Conservation (phyloP, 2,329 filamentous ascomycete genomes). For the Nothomitra cinnamomea region DNA sequence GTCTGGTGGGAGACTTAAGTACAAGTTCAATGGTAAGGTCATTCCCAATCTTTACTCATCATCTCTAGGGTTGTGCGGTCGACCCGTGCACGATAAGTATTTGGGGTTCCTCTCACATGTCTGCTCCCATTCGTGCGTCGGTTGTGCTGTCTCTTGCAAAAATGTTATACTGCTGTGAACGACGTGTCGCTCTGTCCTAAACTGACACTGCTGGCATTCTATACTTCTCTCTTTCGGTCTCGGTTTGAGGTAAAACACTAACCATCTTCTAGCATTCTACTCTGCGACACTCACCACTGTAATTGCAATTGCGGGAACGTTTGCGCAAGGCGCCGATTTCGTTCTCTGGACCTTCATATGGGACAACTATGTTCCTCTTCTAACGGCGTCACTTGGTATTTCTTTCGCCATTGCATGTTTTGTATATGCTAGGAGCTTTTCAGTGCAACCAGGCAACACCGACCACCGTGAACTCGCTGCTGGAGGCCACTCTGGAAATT, state of each 20-base stretch:
- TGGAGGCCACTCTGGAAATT: conserved; percentile 67
- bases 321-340: conserved; percentile 63
- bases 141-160: too few species aligned
- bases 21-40: conserved; percentile 56
- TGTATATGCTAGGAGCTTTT: conserved; percentile 70
- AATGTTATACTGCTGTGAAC: too few species aligned
- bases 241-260: conserved; percentile 6
- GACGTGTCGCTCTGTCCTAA: too few species aligned
- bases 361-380: conserved; percentile 74
- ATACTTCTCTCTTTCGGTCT: conserved; percentile 6
- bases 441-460: conserved; percentile 56
- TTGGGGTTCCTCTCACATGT: too few species aligned
- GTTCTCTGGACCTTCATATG: conserved; percentile 83
- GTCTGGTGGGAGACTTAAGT: conserved; percentile 59
- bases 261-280: conserved; percentile 40
- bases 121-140: too few species aligned
- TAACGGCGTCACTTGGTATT: conserved; percentile 69
- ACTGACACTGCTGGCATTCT: too few species aligned
- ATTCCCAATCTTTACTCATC: neutral
- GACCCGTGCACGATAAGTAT: too few species aligned
- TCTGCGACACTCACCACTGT: conserved; percentile 50
- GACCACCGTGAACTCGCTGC: conserved; percentile 61
- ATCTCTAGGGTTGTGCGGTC: neutral
- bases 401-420: conserved; percentile 55
- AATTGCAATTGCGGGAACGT: conserved; percentile 57